Percentiles rank a stretch among this genome's conserved stretches.
Conservation (phyloP, 352 stramenopile species). For the Globisporangium recalcitrans region DNA sequence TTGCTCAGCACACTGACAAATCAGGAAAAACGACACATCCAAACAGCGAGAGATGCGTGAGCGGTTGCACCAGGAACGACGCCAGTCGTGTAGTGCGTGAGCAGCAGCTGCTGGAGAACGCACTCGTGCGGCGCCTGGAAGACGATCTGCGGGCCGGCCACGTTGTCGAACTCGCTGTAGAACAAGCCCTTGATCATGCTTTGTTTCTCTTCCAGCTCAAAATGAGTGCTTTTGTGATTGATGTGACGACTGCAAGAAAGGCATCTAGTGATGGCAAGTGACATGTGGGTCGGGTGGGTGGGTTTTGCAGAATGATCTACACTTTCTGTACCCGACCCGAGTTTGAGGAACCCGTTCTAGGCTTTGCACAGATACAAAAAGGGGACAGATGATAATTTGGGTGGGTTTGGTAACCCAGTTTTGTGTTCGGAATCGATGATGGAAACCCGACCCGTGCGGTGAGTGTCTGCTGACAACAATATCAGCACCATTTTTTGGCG, state of each 20-base stretch:
- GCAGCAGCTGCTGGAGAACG: constrained; percentile 6
- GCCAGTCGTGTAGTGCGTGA: no score
- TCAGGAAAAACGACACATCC: background rate
- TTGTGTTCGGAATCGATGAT: no score
- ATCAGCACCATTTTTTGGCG: background rate
- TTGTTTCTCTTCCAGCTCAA: background rate
- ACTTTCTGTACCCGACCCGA: no score
- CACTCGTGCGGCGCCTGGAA: constrained; percentile 83
- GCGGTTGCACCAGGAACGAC: no score
- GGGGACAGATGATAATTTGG: background rate
- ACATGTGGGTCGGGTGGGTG: background rate
- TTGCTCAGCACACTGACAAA: constrained; percentile 62
- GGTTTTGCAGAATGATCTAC: background rate
- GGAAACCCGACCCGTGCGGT: background rate
- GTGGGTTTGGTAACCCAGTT: no score
- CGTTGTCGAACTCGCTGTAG: constrained; percentile 92
- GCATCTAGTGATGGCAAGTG: background rate
- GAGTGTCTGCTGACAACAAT: background rate
- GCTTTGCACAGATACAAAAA: background rate
- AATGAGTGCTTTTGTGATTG: background rate
- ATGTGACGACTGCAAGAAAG: background rate
- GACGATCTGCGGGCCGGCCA: constrained; percentile 84
- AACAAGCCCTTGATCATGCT: constrained; percentile 85
- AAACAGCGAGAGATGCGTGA: background rate
- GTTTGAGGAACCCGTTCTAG: background rate